Base-by-base conservation (phyloP, 495 filamentous ascomycete genomes). In the Penicillium pulvis region DNA sequence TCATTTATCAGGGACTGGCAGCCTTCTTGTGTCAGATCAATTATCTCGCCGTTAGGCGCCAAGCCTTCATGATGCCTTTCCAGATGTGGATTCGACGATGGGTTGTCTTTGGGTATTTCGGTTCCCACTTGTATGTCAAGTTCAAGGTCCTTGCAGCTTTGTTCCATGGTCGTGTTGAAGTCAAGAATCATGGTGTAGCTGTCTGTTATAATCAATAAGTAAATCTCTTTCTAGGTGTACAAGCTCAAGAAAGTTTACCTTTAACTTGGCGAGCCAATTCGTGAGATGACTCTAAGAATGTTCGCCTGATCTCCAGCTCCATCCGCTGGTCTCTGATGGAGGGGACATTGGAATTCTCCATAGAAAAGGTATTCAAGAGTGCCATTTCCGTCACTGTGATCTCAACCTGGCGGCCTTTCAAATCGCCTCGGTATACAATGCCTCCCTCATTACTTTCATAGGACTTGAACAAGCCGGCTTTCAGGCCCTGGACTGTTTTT, bases 371-470 rank as follows among this genome's bases (percentile, higher is more conserved):
- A 14, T 16, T 9, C 14, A 39, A 16, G 14, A 39, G 4, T 14
- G 4, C 4, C 35, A 14, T 39, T 39, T 39, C 35, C 14, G 1
- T 12, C 35, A 12, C 35, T 39, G 35, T 16, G 12, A 39, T 39
- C 35, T 39, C 35, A 39, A 39, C 35, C 35, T 39, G 35, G 35
- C 10, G 14, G 12, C 10, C 35, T 14, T 39, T 39, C 10, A 39
- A 39, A 12, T 39, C 35, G 10, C 10, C 35, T 39, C 35, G 35
- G 5, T 16, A 39, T 81, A 85, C 4, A 73, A 90, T 14, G 14
- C 4, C 11, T 11, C 35, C 35, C 11, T 12, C 12, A 12, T 39
- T 11, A 14, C 12, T 14, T 39, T 16, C 14, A 12, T 12, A 16
- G 14, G 35, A 5, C 35, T 39, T 12, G 14, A 39, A 14, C 10